phyloP scores from a whole-genome alignment of 768 basidiomycete species.

The Ramaria rubella region DNA sequence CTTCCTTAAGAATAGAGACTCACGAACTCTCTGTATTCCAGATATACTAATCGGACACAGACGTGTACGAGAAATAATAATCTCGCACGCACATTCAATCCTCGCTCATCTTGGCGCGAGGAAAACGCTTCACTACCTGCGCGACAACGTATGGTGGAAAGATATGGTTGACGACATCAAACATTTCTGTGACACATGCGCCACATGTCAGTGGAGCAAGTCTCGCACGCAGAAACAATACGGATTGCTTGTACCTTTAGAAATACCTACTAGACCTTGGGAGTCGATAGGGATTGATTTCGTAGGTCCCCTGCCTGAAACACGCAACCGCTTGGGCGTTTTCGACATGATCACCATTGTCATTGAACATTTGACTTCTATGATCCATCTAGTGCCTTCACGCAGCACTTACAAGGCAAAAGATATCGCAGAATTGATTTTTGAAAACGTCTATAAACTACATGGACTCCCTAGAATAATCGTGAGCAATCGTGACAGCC shows the following conservation, averaged over 20 bases:
- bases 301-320: conserved; percentile 19
- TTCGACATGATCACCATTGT: conserved; percentile 20
- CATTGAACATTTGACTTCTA: too few relatives aligned
- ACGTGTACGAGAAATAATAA: conserved; percentile 26
- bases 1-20: conserved; percentile 5
- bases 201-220: conserved; percentile 23
- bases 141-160: conserved; percentile 18
- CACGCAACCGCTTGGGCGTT: conserved; percentile 15
- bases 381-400: conserved; percentile 27
- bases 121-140: conserved; percentile 21
- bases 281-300: too few relatives aligned
- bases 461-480: conserved; percentile 35
- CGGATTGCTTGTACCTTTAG: conserved; percentile 21
- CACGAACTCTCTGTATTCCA: conserved; percentile 16
- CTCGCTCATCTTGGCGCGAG: conserved; percentile 21
- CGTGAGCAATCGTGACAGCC: conserved; percentile 27
- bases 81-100: conserved; percentile 28
- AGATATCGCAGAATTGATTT: conserved; percentile 32
- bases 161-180: conserved; percentile 12
- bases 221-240: conserved; percentile 17
- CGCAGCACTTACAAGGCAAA: conserved; percentile 23
- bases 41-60: background rate
- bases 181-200: conserved; percentile 23
- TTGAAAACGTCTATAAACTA: conserved; percentile 28
- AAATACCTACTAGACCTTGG: too few relatives aligned